These are phyloP conservation scores for Coniochaeta sp. DNA, from an alignment of 2,329 filamentous ascomycete species.

Conservation along the genomic window DNA sequence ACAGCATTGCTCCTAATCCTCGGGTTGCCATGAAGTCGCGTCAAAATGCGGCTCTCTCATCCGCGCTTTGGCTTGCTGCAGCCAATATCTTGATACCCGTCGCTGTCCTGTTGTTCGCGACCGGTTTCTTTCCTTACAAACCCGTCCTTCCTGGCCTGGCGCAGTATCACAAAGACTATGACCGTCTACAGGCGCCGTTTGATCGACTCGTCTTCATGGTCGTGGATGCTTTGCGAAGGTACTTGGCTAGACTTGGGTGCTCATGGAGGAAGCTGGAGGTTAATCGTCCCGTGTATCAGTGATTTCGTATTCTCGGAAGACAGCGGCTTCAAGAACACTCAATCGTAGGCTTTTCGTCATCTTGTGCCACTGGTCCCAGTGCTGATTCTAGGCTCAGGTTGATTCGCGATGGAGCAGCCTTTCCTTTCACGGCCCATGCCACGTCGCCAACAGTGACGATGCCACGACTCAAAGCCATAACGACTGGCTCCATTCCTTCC, in stretches of 20 bases:
- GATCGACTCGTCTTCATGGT: conserved; percentile 96
- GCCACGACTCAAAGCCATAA: conserved; percentile 95
- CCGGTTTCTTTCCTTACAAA: conserved; percentile 97
- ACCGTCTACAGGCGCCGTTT: conserved; percentile 59
- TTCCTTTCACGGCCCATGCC: conserved; percentile 93
- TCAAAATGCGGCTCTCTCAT: conserved; percentile 19
- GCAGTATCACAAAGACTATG: conserved; percentile 49
- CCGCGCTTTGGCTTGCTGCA: conserved; percentile 42
- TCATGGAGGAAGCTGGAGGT: background rate
- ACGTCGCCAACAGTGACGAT: conserved; percentile 97
- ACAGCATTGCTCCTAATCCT: conserved; percentile 1
- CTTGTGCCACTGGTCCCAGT: background rate
- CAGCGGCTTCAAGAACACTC: conserved; percentile 82
- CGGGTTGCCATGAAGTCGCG: conserved; percentile 17
- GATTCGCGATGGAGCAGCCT: conserved; percentile 72
- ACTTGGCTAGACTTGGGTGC: conserved; percentile 14
- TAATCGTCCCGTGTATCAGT: conserved; percentile 37
- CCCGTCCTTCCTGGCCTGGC: conserved; percentile 84
- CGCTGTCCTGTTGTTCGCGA: conserved; percentile 70
- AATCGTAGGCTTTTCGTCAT: conserved; percentile 52
- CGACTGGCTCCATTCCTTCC: conserved; percentile 94
- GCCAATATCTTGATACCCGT: conserved; percentile 74
- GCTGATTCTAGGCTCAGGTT: conserved; percentile 43
- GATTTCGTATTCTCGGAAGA: conserved; percentile 83
- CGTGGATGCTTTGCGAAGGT: conserved; percentile 89